phyloP scores from a whole-genome alignment of 805 yeast genomes.

The Scheffersomyces spartinae region DNA sequence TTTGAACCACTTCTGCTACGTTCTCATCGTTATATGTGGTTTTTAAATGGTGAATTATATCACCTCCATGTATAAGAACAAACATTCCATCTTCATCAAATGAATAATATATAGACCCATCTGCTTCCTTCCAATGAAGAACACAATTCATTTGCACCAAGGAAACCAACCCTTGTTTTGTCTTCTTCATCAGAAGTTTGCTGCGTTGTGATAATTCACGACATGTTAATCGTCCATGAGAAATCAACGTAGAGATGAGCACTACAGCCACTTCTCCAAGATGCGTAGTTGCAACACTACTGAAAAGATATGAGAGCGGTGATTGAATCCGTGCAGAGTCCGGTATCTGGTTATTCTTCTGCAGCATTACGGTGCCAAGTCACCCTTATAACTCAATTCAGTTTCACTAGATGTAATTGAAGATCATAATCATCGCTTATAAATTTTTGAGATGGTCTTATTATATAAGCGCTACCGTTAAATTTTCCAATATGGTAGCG shows the following conservation, averaged over 20 bases:
- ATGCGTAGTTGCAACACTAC: constrained; percentile 39
- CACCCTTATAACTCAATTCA: no score
- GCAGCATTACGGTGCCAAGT: no score
- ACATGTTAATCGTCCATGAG: constrained; percentile 56
- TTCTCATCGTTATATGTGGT: constrained; percentile 28
- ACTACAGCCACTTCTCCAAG: constrained; percentile 67
- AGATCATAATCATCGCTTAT: no score
- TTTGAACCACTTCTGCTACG: constrained; percentile 54
- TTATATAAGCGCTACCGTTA: no score
- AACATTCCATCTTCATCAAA: constrained; percentile 55
- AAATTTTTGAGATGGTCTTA: no score
- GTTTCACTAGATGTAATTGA: no score
- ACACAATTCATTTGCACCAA: constrained; percentile 73
- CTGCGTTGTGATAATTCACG: constrained; percentile 39
- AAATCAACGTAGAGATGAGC: constrained; percentile 47
- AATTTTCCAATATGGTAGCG: no score
- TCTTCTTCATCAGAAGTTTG: constrained; percentile 34
- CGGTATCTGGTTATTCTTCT: no score
- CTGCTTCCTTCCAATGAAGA: constrained; percentile 43
- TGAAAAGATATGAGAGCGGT: constrained; percentile 49
- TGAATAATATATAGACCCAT: constrained; percentile 35
- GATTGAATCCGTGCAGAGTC: no score
- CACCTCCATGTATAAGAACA: constrained; percentile 64
- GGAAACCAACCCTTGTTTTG: constrained; percentile 61
- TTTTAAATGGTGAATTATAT: constrained; percentile 46